phyloP scores from a whole-genome alignment of 345 rosid genomes.

The Microthlaspi erraticum region DNA sequence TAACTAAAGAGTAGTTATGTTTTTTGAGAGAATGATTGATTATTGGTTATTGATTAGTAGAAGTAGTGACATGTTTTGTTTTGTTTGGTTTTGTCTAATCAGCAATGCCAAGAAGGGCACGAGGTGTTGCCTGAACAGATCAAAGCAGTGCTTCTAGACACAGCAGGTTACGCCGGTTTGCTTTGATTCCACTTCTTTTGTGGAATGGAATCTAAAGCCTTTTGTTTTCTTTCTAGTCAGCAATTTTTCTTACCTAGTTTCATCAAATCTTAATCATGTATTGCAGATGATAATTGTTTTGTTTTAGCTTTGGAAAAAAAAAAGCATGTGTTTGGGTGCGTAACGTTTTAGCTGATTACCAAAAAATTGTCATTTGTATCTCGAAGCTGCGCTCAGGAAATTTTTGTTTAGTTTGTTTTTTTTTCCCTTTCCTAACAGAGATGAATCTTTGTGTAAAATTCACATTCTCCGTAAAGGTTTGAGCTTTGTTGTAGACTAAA shows the following conservation, averaged over 20 bases:
- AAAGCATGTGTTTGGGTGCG: conserved; percentile 14
- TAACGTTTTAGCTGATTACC: background rate
- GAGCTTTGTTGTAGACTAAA: no score
- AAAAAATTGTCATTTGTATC: conserved; percentile 4
- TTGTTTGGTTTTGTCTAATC: conserved; percentile 28
- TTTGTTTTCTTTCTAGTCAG: conserved; percentile 5
- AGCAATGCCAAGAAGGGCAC: conserved; percentile 90
- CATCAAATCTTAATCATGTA: conserved; percentile 1
- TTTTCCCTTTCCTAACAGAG: no score
- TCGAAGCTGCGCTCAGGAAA: background rate
- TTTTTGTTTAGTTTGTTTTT: no score
- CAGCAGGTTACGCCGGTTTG: conserved; percentile 65
- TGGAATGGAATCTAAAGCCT: conserved; percentile 5
- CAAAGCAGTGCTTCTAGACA: conserved; percentile 84
- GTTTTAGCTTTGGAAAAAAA: background rate
- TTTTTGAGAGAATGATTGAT: background rate
- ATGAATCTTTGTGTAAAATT: no score
- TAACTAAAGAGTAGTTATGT: background rate
- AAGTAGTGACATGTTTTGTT: conserved; percentile 20
- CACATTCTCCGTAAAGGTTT: no score
- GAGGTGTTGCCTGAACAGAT: conserved; percentile 83
- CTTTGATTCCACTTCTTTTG: conserved; percentile 25
- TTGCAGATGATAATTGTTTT: conserved; percentile 25
- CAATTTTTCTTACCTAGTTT: conserved; percentile 32
- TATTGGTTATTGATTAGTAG: no score